Evolutionary conservation across 257 asterid genomes (phyloP).

Genomic region (Fraxinus pennsylvanica): DNA sequence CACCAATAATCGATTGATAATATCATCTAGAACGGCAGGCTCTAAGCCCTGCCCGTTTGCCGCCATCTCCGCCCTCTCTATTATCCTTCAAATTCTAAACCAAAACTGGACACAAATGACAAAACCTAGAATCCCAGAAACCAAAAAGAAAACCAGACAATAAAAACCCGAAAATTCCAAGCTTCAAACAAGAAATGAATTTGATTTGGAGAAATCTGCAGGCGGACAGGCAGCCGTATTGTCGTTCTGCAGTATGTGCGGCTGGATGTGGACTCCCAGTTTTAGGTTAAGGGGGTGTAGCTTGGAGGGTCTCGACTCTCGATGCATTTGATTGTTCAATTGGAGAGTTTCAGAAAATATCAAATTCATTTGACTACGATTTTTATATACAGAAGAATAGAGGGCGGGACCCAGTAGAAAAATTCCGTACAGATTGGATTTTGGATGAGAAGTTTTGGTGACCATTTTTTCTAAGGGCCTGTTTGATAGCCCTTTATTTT

Average conservation of each 20-base stretch:
- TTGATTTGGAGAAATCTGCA: background rate
- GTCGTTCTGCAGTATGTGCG: background rate
- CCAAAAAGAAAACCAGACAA: background rate
- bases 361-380: background rate
- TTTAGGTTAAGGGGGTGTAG: background rate
- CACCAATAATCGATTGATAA: slow-evolving; percentile 76
- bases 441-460: too few relatives aligned
- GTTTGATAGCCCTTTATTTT: too few relatives aligned
- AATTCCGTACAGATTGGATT: too few relatives aligned
- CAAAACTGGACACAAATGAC: background rate
- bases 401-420: too few relatives aligned
- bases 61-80: slow-evolving; percentile 47
- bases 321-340: background rate
- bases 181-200: background rate
- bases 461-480: too few relatives aligned
- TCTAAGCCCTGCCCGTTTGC: slow-evolving; percentile 72
- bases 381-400: too few relatives aligned
- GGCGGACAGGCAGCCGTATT: background rate
- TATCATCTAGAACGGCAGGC: slow-evolving; percentile 74
- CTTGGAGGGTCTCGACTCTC: background rate
- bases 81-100: background rate
- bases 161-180: background rate
- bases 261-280: background rate
- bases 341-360: background rate
- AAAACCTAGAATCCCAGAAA: slow-evolving; percentile 39